Base-by-base conservation (phyloP, 306 rosid species). In the Trifolium repens region DNA sequence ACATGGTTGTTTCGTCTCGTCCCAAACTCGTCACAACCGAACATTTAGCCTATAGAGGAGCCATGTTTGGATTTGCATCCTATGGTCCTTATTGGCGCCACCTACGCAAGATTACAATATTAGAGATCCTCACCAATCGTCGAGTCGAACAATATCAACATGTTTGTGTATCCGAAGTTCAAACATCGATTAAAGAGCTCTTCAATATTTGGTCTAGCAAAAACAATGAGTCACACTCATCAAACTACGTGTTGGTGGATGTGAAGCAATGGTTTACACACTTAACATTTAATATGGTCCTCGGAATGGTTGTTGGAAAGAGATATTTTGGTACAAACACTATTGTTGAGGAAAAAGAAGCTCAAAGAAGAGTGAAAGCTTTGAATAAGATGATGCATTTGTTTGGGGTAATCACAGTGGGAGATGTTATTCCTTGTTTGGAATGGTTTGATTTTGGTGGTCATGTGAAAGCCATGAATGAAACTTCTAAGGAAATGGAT, bases 401-500 rank as follows among this genome's bases (percentile, higher is more conserved):
- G 4, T 2, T 73, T 1, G 83, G 69, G 5, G 26, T 58, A 0
- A 43, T 65, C 16, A 35, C 70, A 0, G 70, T 79, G 24, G 79
- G 37, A 55, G 83, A 79, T 73, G 75, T 54, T 19, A 1, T 79
- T 67, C 79, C 83, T 44, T 67, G 0, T 5, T 10, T 80, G 15
- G 26, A 71, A 46, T 78, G 73, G 73, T 15, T 82, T 16, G 82
- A 82, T 78, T 49, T 77, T 3, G 73, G 76, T 8, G 80, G 79
- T 0, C 44, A 82, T 67, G 82, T 35, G 68, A 82, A 72, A 37
- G 79, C 72, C 7, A 82, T 82, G 85, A 73, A 73, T 3, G 5
- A 44, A 62, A 61, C 59, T 7, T 65, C 17, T 0, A 74, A 74
- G 37, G 70, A 82, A 2, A 6, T 82, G 34, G 83, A 82, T 0